Evolutionary conservation across 2,329 filamentous ascomycete genomes (phyloP).

Genomic region (Canariomyces notabilis): DNA sequence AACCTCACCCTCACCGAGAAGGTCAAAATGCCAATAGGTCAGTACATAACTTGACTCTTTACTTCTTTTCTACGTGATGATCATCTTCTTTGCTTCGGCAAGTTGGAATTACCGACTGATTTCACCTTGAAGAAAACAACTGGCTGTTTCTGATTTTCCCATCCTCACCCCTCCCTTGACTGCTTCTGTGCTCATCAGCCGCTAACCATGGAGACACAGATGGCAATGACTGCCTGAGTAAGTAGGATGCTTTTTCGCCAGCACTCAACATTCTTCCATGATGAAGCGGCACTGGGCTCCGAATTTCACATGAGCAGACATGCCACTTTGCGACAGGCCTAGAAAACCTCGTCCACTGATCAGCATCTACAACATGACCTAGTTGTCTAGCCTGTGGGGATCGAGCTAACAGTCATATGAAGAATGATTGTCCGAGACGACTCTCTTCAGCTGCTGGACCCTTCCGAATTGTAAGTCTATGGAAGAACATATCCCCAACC

Average conservation of each 20-base stretch:
- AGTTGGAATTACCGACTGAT: conserved; percentile 98
- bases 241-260: conserved; percentile 9
- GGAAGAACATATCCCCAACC: conserved; percentile 13
- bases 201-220: conserved; percentile 20
- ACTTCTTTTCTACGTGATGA: conserved; percentile 50
- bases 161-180: conserved; percentile 17
- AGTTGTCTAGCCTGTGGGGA: background rate
- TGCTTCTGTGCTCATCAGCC: conserved; percentile 2
- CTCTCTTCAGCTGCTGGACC: background rate
- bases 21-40: conserved; percentile 28
- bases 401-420: conserved; percentile 12
- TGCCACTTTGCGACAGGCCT: conserved; percentile 95
- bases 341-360: conserved; percentile 99
- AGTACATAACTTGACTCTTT: conserved; percentile 11
- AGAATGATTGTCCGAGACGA: background rate
- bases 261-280: conserved; percentile 41
- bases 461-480: conserved; percentile 15
- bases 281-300: conserved; percentile 98
- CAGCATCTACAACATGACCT: conserved; percentile 17
- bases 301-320: conserved; percentile 73
- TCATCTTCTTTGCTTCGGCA: conserved; percentile 60
- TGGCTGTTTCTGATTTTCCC: conserved; percentile 74
- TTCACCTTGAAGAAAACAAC: conserved; percentile 69
- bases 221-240: conserved; percentile 8
- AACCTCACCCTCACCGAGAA: no score